A percentile compares a stretch with the other conserved stretches of the same genome.
Conservation (phyloP, 345 rosid species). For the Sapria himalayana region DNA sequence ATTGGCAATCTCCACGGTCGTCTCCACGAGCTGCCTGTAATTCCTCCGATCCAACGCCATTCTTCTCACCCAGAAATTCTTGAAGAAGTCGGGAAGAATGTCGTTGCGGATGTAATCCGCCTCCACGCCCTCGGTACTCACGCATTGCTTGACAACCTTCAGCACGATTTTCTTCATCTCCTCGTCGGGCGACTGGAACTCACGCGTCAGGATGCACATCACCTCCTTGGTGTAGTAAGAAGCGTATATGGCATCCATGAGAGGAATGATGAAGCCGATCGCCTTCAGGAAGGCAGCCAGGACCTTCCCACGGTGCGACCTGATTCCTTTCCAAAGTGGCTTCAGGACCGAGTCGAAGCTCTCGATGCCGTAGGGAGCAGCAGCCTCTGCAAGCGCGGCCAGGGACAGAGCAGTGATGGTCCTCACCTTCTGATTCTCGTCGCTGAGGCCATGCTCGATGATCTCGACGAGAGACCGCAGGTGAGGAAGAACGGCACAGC, state of each 20-base stretch:
- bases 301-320: conserved; percentile 95
- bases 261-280: conserved; percentile 95
- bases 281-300: conserved; percentile 98
- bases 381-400: conserved; percentile 99
- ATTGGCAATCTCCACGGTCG: conserved; percentile 92
- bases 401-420: conserved; percentile 95
- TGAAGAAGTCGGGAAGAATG: conserved; percentile 85
- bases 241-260: conserved; percentile 92
- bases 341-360: conserved; percentile 92
- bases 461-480: conserved; percentile 81
- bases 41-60: conserved; percentile 97
- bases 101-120: conserved; percentile 72
- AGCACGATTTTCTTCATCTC: conserved; percentile 98
- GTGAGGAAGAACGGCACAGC: conserved; percentile 97
- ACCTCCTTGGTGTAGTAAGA: conserved; percentile 95
- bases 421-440: conserved; percentile 95
- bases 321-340: conserved; percentile 97
- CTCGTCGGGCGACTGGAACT: conserved; percentile 97
- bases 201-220: conserved; percentile 83
- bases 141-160: conserved; percentile 97
- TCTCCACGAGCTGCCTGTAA: conserved; percentile 82
- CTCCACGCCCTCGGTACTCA: conserved; percentile 95
- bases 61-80: conserved; percentile 83
- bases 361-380: conserved; percentile 98
- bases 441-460: conserved; percentile 84